Evolutionary conservation across 192 early-diverging fungal genomes (phyloP).

Genomic region (Endogone sp.): DNA sequence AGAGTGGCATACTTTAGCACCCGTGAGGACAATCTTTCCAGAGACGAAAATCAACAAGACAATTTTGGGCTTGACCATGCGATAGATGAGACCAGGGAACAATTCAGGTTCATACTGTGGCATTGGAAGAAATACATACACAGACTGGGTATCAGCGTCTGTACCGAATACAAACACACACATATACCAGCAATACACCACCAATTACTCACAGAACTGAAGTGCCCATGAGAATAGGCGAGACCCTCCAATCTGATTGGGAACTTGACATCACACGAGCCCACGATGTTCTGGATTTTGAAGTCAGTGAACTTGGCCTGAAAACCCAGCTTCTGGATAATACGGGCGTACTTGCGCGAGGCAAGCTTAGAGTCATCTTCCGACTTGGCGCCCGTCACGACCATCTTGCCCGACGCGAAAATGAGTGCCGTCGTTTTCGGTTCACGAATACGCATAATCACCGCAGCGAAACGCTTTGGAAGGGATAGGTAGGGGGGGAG

Average conservation of each 20-base stretch:
- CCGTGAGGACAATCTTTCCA: conserved; percentile 99
- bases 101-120: conserved; percentile 95
- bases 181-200: not conserved
- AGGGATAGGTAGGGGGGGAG: not conserved
- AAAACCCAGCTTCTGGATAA: conserved; percentile 98
- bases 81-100: conserved; percentile 98
- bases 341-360: conserved; percentile 97
- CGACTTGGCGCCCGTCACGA: conserved; percentile 95
- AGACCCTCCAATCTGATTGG: conserved; percentile 98
- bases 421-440: conserved; percentile 99
- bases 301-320: conserved; percentile 97
- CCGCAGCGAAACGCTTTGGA: conserved; percentile 95
- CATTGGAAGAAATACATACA: conserved; percentile 2
- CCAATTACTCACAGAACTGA: conserved; percentile 69
- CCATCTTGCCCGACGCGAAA: conserved; percentile 99
- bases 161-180: conserved; percentile 3
- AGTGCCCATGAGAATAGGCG: conserved; percentile 89
- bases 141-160: not conserved
- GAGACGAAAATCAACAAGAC: conserved; percentile 98
- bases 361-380: conserved; percentile 98
- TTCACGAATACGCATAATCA: conserved; percentile 99
- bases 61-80: conserved; percentile 98
- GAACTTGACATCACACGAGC: conserved; percentile 99
- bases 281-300: conserved; percentile 99
- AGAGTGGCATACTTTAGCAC: conserved; percentile 70